A percentile compares a stretch with the other conserved stretches of the same genome.
Evolutionary conservation across 768 basidiomycete genomes (phyloP).

Genomic region (Ramaria sp.): DNA sequence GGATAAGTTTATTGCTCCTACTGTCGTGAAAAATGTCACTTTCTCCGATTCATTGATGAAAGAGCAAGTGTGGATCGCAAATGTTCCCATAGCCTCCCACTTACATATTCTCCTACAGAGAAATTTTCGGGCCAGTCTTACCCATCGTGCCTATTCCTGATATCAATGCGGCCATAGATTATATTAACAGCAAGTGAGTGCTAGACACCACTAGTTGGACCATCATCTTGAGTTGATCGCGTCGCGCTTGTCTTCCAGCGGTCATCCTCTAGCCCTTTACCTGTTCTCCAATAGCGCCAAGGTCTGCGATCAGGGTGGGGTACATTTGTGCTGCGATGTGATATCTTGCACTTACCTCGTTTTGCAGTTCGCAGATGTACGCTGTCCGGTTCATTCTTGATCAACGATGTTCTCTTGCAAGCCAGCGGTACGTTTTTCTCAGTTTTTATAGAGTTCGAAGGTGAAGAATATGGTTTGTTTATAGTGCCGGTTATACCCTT

Average conservation of each 20-base stretch:
- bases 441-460: neutral
- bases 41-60: conserved; percentile 44
- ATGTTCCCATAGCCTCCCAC: neutral
- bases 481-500: conserved; percentile 14
- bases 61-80: conserved; percentile 14
- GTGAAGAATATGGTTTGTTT: neutral
- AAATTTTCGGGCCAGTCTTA: conserved; percentile 25
- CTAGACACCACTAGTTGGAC: neutral
- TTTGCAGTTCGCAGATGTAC: conserved; percentile 17
- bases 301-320: conserved; percentile 11
- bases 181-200: conserved; percentile 14
- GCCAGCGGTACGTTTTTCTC: conserved; percentile 8
- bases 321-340: neutral
- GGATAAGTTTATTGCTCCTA: conserved; percentile 43
- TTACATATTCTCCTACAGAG: conserved; percentile 4
- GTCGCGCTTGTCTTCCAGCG: conserved; percentile 23
- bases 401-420: conserved; percentile 18
- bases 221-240: neutral
- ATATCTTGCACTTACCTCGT: neutral
- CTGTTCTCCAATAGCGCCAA: conserved; percentile 42
- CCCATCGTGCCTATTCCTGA: conserved; percentile 18
- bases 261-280: conserved; percentile 53
- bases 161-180: conserved; percentile 15
- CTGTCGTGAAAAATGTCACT: conserved; percentile 43
- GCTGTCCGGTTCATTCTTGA: conserved; percentile 16